Conservation (phyloP, 768 basidiomycete species). For the Psilocybe tampanensis region DNA sequence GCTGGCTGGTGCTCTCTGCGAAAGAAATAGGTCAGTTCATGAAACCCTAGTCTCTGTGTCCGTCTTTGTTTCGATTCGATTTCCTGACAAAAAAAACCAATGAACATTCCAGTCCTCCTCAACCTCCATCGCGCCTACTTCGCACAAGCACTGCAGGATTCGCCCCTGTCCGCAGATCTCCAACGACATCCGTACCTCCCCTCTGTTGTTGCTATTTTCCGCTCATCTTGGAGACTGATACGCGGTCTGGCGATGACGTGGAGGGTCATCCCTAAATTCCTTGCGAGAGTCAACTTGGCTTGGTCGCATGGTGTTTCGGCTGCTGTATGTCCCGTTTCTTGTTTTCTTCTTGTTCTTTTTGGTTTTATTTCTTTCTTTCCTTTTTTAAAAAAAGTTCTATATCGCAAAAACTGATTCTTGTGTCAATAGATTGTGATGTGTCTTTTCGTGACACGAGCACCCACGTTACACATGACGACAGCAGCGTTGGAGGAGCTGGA, state of each 20-base stretch:
- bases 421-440: slow-evolving; percentile 67
- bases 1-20: slow-evolving; percentile 41
- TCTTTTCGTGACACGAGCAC: slow-evolving; percentile 52
- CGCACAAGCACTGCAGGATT: slow-evolving; percentile 64
- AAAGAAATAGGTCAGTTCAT: slow-evolving; percentile 52
- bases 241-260: slow-evolving; percentile 48
- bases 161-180: slow-evolving; percentile 54
- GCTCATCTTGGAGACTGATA: slow-evolving; percentile 69
- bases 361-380: background rate
- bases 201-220: slow-evolving; percentile 73
- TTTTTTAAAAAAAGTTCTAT: too few relatives aligned
- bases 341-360: background rate
- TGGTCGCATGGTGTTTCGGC: slow-evolving; percentile 73
- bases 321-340: slow-evolving; percentile 60
- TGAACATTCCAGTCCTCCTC: slow-evolving; percentile 48
- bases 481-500: slow-evolving; percentile 53
- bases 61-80: too few relatives aligned
- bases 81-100: too few relatives aligned
- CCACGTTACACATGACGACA: slow-evolving; percentile 47
- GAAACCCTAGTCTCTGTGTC: too few relatives aligned
- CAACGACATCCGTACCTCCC: slow-evolving; percentile 64
- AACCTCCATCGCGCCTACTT: slow-evolving; percentile 72
- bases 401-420: too few relatives aligned
- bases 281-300: slow-evolving; percentile 49
- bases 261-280: slow-evolving; percentile 38